A percentile compares a stretch with the other conserved stretches of the same genome.
Conservation (phyloP, 2,329 filamentous ascomycete genomes). For the Apiospora arundinis region DNA sequence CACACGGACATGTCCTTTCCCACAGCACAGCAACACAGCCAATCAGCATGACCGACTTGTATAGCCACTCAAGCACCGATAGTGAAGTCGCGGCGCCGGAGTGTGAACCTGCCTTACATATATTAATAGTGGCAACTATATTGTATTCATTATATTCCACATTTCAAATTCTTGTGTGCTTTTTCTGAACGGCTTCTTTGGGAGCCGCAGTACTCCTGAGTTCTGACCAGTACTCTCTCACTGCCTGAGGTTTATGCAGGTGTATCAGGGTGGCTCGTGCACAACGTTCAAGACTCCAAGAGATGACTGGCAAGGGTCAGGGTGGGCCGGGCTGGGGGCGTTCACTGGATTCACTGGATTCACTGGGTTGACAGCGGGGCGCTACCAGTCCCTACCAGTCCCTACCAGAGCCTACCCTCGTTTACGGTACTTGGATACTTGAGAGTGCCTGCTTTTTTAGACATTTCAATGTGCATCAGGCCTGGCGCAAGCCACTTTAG, state of each 20-base stretch:
- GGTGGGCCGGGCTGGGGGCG: background rate
- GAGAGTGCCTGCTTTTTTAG: background rate
- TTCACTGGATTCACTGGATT: background rate
- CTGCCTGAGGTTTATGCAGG: background rate
- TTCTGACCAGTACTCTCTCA: no score
- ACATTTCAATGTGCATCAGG: slow-evolving; percentile 17
- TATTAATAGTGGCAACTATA: background rate
- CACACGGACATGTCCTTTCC: background rate
- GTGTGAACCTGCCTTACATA: background rate
- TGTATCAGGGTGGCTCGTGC: background rate
- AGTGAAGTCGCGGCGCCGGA: background rate
- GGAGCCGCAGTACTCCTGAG: background rate
- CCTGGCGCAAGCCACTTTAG: slow-evolving; percentile 13
- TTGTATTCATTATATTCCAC: background rate
- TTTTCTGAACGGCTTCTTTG: background rate
- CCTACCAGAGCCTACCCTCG: background rate
- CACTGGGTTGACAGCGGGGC: slow-evolving; percentile 8
- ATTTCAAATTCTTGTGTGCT: background rate
- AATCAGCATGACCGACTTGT: background rate
- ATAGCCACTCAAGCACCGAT: background rate
- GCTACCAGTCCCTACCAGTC: background rate
- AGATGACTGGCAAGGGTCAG: slow-evolving; percentile 13
- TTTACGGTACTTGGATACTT: background rate
- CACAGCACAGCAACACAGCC: background rate
- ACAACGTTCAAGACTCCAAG: background rate